phyloP scores from a whole-genome alignment of 176 grass and related monocot genomes.

The Phragmites australis region DNA sequence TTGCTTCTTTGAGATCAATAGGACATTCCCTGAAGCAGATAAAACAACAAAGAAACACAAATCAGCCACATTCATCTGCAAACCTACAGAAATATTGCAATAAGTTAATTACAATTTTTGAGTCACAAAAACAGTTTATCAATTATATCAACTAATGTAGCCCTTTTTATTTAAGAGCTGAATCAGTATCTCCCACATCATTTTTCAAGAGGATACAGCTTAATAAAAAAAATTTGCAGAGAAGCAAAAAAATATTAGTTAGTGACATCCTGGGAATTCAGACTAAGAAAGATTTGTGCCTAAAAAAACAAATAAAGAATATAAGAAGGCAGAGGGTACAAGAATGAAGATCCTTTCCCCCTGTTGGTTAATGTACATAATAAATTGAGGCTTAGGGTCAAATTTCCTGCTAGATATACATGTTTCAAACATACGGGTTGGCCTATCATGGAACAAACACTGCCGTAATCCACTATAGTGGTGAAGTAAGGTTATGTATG shows the following conservation, averaged over 20 bases:
- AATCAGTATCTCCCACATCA: not conserved
- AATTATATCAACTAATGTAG: not conserved
- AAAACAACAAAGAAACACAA: not conserved
- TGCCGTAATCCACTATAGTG: not conserved
- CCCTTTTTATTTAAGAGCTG: not conserved
- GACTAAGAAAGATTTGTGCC: not conserved
- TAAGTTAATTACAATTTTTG: not conserved
- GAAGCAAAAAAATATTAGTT: not conserved
- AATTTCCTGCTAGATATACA: not conserved
- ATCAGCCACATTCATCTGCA: conserved; percentile 10
- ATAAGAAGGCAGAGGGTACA: not conserved
- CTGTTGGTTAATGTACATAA: not conserved
- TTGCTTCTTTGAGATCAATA: conserved; percentile 98
- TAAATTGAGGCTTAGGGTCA: not conserved
- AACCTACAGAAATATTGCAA: not conserved
- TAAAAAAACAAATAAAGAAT: not conserved
- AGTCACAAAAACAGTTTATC: not conserved
- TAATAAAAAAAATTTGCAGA: not conserved
- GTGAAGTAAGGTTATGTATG: not conserved
- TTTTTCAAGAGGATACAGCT: not conserved
- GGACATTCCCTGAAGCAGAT: conserved; percentile 82
- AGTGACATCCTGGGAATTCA: not conserved
- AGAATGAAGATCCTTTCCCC: not conserved
- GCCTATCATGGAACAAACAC: conserved; percentile 9
- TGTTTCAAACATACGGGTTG: not conserved